These are phyloP conservation scores for Acmispon strigosus DNA, from an alignment of 306 rosid genomes.

Conservation along the genomic window DNA sequence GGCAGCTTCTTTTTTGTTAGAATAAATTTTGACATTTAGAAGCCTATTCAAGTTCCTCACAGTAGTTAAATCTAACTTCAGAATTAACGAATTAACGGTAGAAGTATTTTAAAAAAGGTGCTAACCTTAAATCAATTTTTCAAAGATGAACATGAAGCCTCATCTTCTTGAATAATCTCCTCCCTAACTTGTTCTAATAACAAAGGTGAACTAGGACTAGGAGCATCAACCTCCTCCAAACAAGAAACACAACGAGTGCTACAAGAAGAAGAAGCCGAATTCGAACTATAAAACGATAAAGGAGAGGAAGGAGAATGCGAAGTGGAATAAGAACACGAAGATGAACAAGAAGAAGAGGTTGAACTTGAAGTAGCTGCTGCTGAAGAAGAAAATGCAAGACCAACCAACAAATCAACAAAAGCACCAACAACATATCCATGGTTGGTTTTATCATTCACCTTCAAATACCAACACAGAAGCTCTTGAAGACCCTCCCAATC, in stretches of 20 bases:
- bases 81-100: too few relatives aligned
- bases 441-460: slow-evolving; percentile 47
- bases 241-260: slow-evolving; percentile 43
- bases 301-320: slow-evolving; percentile 41
- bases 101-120: too few relatives aligned
- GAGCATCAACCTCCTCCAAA: slow-evolving; percentile 30
- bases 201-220: slow-evolving; percentile 39
- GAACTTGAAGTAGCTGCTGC: background rate
- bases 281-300: slow-evolving; percentile 39
- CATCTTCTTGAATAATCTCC: slow-evolving; percentile 16
- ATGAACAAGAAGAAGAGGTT: background rate
- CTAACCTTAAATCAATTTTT: slow-evolving; percentile 1
- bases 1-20: too few relatives aligned
- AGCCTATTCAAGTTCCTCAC: too few relatives aligned
- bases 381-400: slow-evolving; percentile 24
- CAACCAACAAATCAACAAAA: slow-evolving; percentile 69
- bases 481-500: slow-evolving; percentile 68
- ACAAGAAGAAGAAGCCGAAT: slow-evolving; percentile 40
- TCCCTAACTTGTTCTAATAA: slow-evolving; percentile 39
- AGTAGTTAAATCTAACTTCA: too few relatives aligned
- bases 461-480: slow-evolving; percentile 75
- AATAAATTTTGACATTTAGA: too few relatives aligned
- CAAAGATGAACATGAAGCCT: slow-evolving; percentile 7
- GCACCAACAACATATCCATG: slow-evolving; percentile 71
- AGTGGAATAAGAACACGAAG: background rate